Evolutionary conservation across 169 alveolate species (phyloP).

Genomic region (Eimeria mitis): DNA sequence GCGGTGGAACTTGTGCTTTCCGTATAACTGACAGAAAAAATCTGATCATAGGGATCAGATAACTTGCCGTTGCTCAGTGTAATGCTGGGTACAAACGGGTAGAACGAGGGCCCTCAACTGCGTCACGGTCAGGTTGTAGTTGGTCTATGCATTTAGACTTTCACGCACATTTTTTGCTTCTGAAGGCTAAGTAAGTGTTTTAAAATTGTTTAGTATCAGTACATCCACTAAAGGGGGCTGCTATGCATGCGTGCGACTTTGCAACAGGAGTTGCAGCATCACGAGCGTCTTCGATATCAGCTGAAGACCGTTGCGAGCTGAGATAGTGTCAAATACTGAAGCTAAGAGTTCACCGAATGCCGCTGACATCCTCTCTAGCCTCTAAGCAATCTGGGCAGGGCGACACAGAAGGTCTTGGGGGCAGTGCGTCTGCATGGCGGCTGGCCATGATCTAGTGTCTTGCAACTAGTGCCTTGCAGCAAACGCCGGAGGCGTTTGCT

Average conservation of each 20-base stretch:
- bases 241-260: background rate
- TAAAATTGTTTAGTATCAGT: too few species aligned
- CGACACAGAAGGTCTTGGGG: too few species aligned
- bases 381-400: too few species aligned
- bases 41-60: background rate
- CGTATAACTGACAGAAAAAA: background rate
- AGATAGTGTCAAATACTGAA: too few species aligned
- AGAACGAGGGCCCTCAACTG: background rate
- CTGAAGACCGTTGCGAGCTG: too few species aligned
- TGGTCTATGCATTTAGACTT: background rate
- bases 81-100: background rate
- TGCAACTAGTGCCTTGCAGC: too few species aligned
- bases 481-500: too few species aligned
- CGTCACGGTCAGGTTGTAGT: background rate
- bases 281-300: too few species aligned
- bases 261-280: background rate
- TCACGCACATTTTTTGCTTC: background rate
- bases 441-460: too few species aligned
- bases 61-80: background rate
- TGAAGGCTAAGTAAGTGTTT: background rate
- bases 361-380: too few species aligned
- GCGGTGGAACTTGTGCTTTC: background rate
- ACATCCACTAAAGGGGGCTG: background rate
- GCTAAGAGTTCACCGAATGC: too few species aligned
- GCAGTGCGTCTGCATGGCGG: too few species aligned